Evolutionary conservation across 805 yeast genomes (phyloP), one percentile per base, ranked within the genome.

Genomic region (Blastobotrys robertii): DNA sequence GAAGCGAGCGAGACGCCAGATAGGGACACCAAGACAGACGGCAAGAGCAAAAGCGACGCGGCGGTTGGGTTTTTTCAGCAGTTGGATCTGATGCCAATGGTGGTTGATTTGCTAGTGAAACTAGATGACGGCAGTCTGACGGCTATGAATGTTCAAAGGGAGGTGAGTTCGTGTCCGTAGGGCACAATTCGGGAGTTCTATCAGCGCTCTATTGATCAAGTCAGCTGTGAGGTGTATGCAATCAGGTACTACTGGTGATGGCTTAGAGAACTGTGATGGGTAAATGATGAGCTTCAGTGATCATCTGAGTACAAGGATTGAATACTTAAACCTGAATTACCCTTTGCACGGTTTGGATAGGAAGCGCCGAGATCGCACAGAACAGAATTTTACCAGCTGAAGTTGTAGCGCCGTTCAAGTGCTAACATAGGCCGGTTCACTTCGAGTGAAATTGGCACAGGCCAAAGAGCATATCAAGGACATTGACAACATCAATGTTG

Each of bases 71-170:
- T 28, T 15, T 25, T 55, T 16, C 42, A 48, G 34, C 50, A 55
- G 37, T 46, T 56, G 34, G 60, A 56, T 34, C 50, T 56, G 28
- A 42, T 56, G 41, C 58, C 55, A 3, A 48, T 50, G 44, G 55
- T 56, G 12, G 44, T 49, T 34, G 50, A 52, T 8, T 39, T 56
- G 8, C 41, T 55, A 10, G 53, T 50, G 25, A 39, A 44, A 12
- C 46, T 56, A 13, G 39, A 33, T 10, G 40, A 42, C 12, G 57
- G 58, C 13, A 39, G 43, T 31, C 39, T 56, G 14, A 39, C 52
- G 8, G 50, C 59, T 12, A 56, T 55, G 35, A 56, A 57, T 34
- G 51, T 52, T 8, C 52, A 55, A 38, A 56, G 56, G 39, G 56
- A 50, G 25, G 25, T 19, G 25, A 19, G 25, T n/a, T n/a, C n/a